These are phyloP conservation scores for Leptographium galeiforme DNA, from an alignment of 2,329 filamentous ascomycete genomes.

Conservation along the genomic window DNA sequence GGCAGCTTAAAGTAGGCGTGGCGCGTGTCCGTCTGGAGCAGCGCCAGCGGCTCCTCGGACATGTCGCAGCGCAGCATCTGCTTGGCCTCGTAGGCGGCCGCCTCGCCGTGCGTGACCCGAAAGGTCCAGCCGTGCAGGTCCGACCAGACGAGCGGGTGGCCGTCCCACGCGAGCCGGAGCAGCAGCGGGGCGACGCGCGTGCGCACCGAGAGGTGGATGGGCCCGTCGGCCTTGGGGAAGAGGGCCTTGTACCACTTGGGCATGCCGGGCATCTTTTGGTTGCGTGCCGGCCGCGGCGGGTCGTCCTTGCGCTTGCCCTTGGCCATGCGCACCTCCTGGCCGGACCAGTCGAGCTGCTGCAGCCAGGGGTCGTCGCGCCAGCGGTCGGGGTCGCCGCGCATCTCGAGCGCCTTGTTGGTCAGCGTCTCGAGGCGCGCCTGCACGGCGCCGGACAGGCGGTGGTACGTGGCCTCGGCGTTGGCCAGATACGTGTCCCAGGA, in stretches of 20 bases:
- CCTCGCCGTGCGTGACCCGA: slow-evolving; percentile 51
- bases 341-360: slow-evolving; percentile 86
- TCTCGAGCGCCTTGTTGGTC: slow-evolving; percentile 61
- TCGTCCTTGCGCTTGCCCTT: slow-evolving; percentile 85
- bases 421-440: slow-evolving; percentile 60
- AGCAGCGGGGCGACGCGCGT: slow-evolving; percentile 79
- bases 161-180: slow-evolving; percentile 76
- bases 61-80: slow-evolving; percentile 66
- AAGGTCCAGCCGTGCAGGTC: slow-evolving; percentile 91
- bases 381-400: slow-evolving; percentile 54
- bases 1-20: slow-evolving; percentile 83
- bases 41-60: slow-evolving; percentile 54
- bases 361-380: slow-evolving; percentile 83
- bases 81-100: slow-evolving; percentile 52
- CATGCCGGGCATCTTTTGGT: slow-evolving; percentile 90
- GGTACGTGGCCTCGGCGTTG: slow-evolving; percentile 76
- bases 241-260: slow-evolving; percentile 94
- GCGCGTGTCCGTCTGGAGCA: slow-evolving; percentile 50
- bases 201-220: slow-evolving; percentile 70
- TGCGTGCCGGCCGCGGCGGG: slow-evolving; percentile 58
- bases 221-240: slow-evolving; percentile 52
- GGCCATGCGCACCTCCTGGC: slow-evolving; percentile 79
- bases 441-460: slow-evolving; percentile 62
- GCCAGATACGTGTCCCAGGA: slow-evolving; percentile 77
- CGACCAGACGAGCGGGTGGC: slow-evolving; percentile 82